A percentile compares a stretch with the other conserved stretches of the same genome.
Evolutionary conservation across 441 rosid genomes (phyloP).

Genomic region (Cnidoscolus chayamansa): DNA sequence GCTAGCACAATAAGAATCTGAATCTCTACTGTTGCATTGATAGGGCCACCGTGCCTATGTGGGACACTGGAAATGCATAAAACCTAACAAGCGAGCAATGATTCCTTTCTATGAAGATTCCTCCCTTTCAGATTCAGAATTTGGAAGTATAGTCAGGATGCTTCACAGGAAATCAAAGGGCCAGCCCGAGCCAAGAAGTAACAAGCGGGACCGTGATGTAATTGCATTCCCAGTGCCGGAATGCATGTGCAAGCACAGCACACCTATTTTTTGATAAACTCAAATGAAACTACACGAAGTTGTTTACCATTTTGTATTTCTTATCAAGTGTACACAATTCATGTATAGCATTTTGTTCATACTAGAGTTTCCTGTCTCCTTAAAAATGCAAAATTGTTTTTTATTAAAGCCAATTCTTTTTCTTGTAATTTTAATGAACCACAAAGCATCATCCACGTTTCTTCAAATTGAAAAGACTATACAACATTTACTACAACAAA

Average conservation of each 20-base stretch:
- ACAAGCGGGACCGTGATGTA: conserved; percentile 56
- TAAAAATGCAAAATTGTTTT: background rate
- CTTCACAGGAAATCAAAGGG: conserved; percentile 60
- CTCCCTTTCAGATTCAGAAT: conserved; percentile 49
- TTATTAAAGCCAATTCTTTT: too few species aligned
- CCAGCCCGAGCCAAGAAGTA: conserved; percentile 53
- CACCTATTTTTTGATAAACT: conserved; percentile 25
- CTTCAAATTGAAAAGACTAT: too few species aligned
- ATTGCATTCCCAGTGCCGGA: conserved; percentile 70
- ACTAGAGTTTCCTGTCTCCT: background rate
- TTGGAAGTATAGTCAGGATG: conserved; percentile 44
- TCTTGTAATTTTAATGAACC: too few species aligned
- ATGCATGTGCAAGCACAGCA: conserved; percentile 57
- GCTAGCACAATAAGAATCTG: too few species aligned
- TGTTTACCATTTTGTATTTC: conserved; percentile 15
- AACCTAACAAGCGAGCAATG: conserved; percentile 70
- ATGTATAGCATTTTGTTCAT: conserved; percentile 10
- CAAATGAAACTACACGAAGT: background rate
- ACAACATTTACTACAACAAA: too few species aligned
- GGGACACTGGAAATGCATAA: conserved; percentile 71
- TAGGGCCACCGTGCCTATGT: conserved; percentile 75
- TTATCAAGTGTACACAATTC: background rate
- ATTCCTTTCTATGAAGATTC: conserved; percentile 51
- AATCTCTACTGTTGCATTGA: background rate
- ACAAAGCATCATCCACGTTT: too few species aligned